phyloP scores from a whole-genome alignment of 2,329 filamentous ascomycete species.

The Aspergillus fumigatiaffinis region DNA sequence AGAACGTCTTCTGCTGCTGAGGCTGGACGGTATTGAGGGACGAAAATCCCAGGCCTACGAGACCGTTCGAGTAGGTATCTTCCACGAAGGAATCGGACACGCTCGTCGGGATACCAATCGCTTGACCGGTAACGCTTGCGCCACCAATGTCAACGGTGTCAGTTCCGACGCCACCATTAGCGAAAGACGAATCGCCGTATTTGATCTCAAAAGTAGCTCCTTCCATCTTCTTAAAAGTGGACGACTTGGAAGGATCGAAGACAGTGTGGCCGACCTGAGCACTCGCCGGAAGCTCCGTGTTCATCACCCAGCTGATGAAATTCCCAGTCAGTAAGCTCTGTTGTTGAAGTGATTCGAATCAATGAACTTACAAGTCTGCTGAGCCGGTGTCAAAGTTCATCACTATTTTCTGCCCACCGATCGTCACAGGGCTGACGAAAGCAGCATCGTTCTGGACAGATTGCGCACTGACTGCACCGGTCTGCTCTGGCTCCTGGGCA shows the following conservation, averaged over 20 bases:
- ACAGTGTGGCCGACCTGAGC: conserved; percentile 51
- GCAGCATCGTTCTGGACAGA: conserved; percentile 64
- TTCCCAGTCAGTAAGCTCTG: not conserved
- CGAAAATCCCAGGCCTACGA: conserved; percentile 65
- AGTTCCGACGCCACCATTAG: conserved; percentile 60
- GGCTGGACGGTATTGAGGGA: conserved; percentile 63
- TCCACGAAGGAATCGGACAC: conserved; percentile 57
- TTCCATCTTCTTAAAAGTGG: conserved; percentile 46
- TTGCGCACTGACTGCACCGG: conserved; percentile 61
- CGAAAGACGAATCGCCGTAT: conserved; percentile 67
- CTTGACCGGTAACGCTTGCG: conserved; percentile 57
- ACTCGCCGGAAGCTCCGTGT: conserved; percentile 50
- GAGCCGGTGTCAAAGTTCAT: conserved; percentile 75
- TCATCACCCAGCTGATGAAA: conserved; percentile 62
- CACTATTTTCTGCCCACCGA: conserved; percentile 65
- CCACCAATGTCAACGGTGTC: conserved; percentile 66
- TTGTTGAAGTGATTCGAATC: not conserved
- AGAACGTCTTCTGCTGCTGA: conserved; percentile 65
- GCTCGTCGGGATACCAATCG: conserved; percentile 62
- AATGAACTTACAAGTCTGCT: conserved; percentile 57
- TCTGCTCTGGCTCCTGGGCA: conserved; percentile 29
- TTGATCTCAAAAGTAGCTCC: conserved; percentile 58
- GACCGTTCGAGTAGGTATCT: conserved; percentile 62
- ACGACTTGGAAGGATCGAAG: conserved; percentile 53
- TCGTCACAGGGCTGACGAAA: conserved; percentile 65